Conservation (phyloP, 306 rosid genomes). For the Malus asiatica region DNA sequence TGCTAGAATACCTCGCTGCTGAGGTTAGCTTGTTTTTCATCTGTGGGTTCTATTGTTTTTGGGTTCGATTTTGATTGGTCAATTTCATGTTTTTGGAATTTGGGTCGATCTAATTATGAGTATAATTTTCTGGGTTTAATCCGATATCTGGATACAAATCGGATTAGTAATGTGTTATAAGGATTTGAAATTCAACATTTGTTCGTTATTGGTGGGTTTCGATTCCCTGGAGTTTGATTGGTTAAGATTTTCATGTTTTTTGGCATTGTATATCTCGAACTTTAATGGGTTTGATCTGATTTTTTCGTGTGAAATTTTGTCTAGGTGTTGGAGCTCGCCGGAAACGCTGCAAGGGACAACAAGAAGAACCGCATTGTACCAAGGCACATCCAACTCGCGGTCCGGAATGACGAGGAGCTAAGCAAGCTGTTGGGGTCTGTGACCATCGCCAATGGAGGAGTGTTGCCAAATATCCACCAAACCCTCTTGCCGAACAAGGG, state of each 20-base stretch:
- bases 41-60: background rate
- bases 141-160: background rate
- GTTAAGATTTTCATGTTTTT: background rate
- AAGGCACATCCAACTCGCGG: conserved; percentile 80
- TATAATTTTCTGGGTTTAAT: background rate
- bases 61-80: background rate
- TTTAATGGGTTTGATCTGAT: background rate
- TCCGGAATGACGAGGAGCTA: conserved; percentile 78
- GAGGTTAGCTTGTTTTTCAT: conserved; percentile 36
- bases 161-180: background rate
- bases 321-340: conserved; percentile 79
- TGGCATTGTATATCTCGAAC: background rate
- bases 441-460: conserved; percentile 73
- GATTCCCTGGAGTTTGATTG: background rate
- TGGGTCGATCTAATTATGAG: too few relatives aligned
- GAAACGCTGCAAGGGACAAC: conserved; percentile 86
- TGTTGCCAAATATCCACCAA: conserved; percentile 61
- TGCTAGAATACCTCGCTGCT: conserved; percentile 84
- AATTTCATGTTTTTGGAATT: background rate
- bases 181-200: background rate
- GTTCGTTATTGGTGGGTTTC: background rate
- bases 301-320: background rate
- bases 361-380: conserved; percentile 87
- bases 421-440: conserved; percentile 79
- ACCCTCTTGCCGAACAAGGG: conserved; percentile 65